Evolutionary conservation across 2,329 filamentous ascomycete species (phyloP).

Genomic region (Pezizomycotina sp.): DNA sequence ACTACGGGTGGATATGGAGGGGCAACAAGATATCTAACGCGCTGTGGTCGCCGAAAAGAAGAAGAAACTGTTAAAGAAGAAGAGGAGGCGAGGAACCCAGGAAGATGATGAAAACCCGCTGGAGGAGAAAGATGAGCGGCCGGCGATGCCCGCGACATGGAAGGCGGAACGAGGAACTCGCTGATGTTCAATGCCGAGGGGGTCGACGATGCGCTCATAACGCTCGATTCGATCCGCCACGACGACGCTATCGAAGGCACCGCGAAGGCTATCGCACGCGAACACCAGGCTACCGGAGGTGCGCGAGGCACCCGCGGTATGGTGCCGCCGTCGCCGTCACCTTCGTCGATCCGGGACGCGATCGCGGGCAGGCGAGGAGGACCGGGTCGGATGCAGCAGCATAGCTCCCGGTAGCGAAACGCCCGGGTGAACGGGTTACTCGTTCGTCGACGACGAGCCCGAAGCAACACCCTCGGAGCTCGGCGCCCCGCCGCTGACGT

Average conservation of each 20-base stretch:
- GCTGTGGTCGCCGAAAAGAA: constrained; percentile 45
- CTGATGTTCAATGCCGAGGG: constrained; percentile 72
- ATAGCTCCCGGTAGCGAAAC: constrained; percentile 51
- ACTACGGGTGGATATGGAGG: constrained; percentile 76
- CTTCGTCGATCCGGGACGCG: constrained; percentile 70
- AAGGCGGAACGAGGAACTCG: constrained; percentile 55
- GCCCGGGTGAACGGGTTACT: constrained; percentile 79
- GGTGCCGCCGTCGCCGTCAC: constrained; percentile 57
- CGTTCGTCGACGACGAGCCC: constrained; percentile 71
- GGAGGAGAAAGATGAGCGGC: constrained; percentile 50
- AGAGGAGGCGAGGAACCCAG: constrained; percentile 45
- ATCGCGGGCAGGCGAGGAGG: constrained; percentile 55
- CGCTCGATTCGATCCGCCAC: constrained; percentile 41
- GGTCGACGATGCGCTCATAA: constrained; percentile 43
- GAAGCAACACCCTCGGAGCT: constrained; percentile 42
- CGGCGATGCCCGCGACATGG: constrained; percentile 64
- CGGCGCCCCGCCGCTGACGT: constrained; percentile 36
- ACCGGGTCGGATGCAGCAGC: constrained; percentile 46
- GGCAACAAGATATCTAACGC: constrained; percentile 63
- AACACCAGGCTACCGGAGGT: constrained; percentile 62
- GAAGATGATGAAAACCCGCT: constrained; percentile 42
- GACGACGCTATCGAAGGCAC: constrained; percentile 54
- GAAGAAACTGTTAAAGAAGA: constrained; percentile 59
- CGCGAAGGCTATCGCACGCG: constrained; percentile 53
- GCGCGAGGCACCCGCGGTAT: constrained; percentile 29